Evolutionary conservation across 352 stramenopile genomes (phyloP), one percentile per base, ranked within the genome.

Genomic region (Phytopythium chamaehyphon): DNA sequence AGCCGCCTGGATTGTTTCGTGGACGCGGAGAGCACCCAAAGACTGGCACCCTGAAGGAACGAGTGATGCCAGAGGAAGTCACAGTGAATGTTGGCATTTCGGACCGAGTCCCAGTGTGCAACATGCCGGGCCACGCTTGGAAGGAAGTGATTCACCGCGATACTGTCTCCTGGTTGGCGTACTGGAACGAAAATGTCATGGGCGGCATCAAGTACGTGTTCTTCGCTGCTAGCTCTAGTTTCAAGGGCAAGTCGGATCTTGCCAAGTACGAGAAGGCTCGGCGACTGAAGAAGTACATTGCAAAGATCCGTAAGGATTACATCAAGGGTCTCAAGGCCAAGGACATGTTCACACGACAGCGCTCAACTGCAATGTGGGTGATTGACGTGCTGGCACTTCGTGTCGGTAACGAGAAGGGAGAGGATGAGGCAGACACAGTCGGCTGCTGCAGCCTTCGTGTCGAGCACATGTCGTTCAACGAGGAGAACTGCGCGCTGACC

Each of bases 351-450:
- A 88, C 74, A 18, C 79, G 84, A 51, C 96, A 99, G 66, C 83
- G 98, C 14, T 98, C 94, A 1, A 99, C 96, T 24, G 97, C 97
- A n/a, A 98, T 99, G 84, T 99, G 97, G 97, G 94, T 99, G 36
- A 99, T 99, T 66, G 98, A 99, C 84, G 75, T 97, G 39, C 72
- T 99, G n/a, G 98, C 98, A 8, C 75, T 99, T 57, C 96, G 98
- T 98, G 98, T 99, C 16, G 98, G 98, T 54, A 98, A 98, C 52
- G 98, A 99, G 62, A 99, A 99, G 64, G 96, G 97, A 53, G 97
- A 98, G 22, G 96, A 98, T 43, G 95, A 98, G 61, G 98, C 98
- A 39, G 98, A 99, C 64, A 99, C 98, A 3, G 98, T 99, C 16
- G 98, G 98, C 52, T 99, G 97, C 78, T 99, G 98, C 64, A 98